Conservation (phyloP, 306 rosid genomes). For the Malus sylvestris region DNA sequence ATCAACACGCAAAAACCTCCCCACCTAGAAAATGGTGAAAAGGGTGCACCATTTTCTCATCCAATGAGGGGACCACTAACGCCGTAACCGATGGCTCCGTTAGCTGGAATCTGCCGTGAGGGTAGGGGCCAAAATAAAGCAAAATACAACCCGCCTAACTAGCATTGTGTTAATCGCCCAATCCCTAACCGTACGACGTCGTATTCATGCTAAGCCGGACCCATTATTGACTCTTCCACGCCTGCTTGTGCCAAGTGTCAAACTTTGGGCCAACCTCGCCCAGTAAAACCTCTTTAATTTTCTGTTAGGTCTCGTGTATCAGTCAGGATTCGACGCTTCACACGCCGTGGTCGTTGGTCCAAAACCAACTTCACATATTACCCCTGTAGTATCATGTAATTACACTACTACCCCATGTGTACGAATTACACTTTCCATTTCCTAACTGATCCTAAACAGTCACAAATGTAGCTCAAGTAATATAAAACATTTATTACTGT, state of each 20-base stretch:
- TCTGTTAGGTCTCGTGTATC: constrained; percentile 14
- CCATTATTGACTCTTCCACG: constrained; percentile 6
- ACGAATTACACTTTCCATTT: neutral
- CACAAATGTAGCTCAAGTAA: too few species aligned
- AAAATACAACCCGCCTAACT: neutral
- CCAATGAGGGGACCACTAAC: constrained; percentile 16
- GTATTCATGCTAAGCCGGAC: neutral
- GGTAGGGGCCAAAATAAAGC: neutral
- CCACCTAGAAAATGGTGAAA: neutral
- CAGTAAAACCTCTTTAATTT: neutral
- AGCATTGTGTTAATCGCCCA: constrained; percentile 12
- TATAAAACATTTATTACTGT: too few species aligned
- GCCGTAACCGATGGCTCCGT: constrained; percentile 20
- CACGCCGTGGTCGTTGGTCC: neutral
- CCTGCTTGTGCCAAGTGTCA: constrained; percentile 1
- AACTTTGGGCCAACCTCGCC: neutral
- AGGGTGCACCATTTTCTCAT: constrained; percentile 1
- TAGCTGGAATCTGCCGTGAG: neutral
- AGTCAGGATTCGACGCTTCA: constrained; percentile 14
- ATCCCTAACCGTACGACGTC: neutral
- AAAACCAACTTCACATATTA: neutral
- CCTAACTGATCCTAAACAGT: neutral
- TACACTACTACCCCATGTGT: neutral
- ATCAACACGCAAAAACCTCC: constrained; percentile 14
- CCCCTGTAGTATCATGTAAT: neutral